Conservation (phyloP, 1,284 basidiomycete species). For the Cystobasidium pallidum region DNA sequence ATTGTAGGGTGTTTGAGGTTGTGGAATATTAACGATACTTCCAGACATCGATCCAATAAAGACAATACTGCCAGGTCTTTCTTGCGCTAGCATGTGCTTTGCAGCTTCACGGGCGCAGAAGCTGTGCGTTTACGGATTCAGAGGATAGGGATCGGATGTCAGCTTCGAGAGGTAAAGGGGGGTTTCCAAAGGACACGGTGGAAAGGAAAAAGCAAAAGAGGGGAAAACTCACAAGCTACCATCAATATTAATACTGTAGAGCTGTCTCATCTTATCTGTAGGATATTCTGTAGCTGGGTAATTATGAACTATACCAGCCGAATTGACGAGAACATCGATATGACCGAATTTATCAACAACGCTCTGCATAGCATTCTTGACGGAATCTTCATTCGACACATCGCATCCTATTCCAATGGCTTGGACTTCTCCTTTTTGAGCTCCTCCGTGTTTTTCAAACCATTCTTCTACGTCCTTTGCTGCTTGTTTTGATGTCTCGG, state of each 20-base stretch:
- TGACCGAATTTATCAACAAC: conserved; percentile 77
- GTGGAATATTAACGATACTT: conserved; percentile 66
- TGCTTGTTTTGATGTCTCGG: conserved; percentile 70
- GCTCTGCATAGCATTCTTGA: conserved; percentile 70
- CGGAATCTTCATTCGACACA: conserved; percentile 78
- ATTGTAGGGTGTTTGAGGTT: conserved; percentile 94
- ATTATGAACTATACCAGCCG: conserved; percentile 67
- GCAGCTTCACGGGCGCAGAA: conserved; percentile 93
- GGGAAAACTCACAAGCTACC: conserved; percentile 60
- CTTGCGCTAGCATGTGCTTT: conserved; percentile 62
- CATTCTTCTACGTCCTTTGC: conserved; percentile 71
- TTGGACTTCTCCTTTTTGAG: conserved; percentile 66
- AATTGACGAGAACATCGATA: conserved; percentile 81
- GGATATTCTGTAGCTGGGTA: conserved; percentile 61
- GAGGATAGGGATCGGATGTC: too few species aligned
- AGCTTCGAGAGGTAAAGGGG: too few species aligned
- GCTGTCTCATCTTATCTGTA: conserved; percentile 58
- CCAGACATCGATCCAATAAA: conserved; percentile 85
- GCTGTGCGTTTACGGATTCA: too few species aligned
- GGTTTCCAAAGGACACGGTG: too few species aligned
- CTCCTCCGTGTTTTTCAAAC: conserved; percentile 65
- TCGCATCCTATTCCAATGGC: conserved; percentile 83
- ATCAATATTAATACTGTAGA: conserved; percentile 92
- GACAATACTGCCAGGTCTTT: conserved; percentile 70
- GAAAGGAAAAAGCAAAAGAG: too few species aligned